Percentiles rank a stretch among this genome's conserved stretches.
These are phyloP conservation scores for Metarhizium guizhouense DNA, from an alignment of 2,329 filamentous ascomycete species.

Conservation along the genomic window DNA sequence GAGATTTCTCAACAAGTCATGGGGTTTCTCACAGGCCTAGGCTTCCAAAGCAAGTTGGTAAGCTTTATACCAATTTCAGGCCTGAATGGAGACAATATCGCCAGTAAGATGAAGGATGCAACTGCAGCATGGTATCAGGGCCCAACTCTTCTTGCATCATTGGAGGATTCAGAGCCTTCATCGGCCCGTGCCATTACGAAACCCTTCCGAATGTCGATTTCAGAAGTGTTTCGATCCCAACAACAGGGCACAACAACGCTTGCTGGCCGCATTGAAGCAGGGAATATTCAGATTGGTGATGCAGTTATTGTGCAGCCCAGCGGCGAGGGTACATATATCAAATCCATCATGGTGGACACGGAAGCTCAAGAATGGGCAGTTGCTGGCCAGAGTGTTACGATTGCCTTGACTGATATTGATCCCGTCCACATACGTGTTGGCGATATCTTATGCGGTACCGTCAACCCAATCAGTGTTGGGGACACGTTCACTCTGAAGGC, in stretches of 20 bases:
- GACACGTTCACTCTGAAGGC: slow-evolving; percentile 74
- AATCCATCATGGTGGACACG: slow-evolving; percentile 69
- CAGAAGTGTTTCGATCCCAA: slow-evolving; percentile 75
- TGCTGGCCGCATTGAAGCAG: slow-evolving; percentile 76
- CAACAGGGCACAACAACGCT: slow-evolving; percentile 77
- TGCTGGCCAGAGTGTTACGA: slow-evolving; percentile 76
- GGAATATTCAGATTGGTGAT: slow-evolving; percentile 78
- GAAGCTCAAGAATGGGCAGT: slow-evolving; percentile 78
- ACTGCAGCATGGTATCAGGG: slow-evolving; percentile 72
- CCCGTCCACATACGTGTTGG: slow-evolving; percentile 72
- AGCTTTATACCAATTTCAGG: slow-evolving; percentile 87
- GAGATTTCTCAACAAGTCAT: slow-evolving; percentile 78
- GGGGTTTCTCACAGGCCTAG: slow-evolving; percentile 72
- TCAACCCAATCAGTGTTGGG: slow-evolving; percentile 58
- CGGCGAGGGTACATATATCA: slow-evolving; percentile 71
- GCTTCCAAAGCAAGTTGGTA: slow-evolving; percentile 74
- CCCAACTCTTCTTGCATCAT: slow-evolving; percentile 68
- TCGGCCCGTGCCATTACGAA: slow-evolving; percentile 58
- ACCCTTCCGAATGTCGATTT: slow-evolving; percentile 77
- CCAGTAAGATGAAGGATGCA: slow-evolving; percentile 43
- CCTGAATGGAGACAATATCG: slow-evolving; percentile 80
- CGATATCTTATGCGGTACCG: slow-evolving; percentile 72
- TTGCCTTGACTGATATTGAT: slow-evolving; percentile 83
- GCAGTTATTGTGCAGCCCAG: slow-evolving; percentile 71
- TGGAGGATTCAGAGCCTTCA: slow-evolving; percentile 74